phyloP scores from a whole-genome alignment of 352 stramenopile genomes.

The Globisporangium cystogenes region DNA sequence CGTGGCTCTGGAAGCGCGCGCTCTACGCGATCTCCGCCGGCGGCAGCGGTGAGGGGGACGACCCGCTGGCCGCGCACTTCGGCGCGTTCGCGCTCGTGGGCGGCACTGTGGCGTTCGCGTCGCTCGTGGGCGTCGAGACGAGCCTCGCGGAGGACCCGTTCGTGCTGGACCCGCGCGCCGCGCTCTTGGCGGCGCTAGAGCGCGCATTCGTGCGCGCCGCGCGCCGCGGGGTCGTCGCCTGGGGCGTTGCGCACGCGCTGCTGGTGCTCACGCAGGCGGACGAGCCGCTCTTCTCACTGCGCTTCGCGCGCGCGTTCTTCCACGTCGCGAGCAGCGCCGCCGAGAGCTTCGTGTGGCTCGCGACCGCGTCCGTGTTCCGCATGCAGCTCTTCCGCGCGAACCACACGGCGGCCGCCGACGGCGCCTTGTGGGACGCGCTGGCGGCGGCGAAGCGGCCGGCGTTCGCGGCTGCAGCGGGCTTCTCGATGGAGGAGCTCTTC shows the following conservation, averaged over 20 bases:
- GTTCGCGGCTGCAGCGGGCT: not conserved
- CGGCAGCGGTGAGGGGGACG: not conserved
- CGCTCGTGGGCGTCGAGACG: constrained; percentile 34
- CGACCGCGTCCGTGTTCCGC: constrained; percentile 36
- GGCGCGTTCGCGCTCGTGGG: constrained; percentile 28
- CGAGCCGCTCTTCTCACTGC: constrained; percentile 15
- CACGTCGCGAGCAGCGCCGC: constrained; percentile 36
- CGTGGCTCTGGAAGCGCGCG: constrained; percentile 40
- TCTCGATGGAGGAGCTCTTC: constrained; percentile 18
- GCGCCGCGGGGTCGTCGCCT: constrained; percentile 35
- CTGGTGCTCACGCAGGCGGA: constrained; percentile 20
- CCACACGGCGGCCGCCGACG: constrained; percentile 18
- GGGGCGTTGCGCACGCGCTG: constrained; percentile 19
- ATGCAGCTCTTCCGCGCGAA: constrained; percentile 45
- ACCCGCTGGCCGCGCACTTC: constrained; percentile 16
- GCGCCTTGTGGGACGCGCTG: constrained; percentile 33
- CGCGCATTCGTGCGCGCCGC: constrained; percentile 37
- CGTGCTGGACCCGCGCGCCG: constrained; percentile 35
- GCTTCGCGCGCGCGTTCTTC: constrained; percentile 26
- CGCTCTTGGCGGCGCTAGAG: constrained; percentile 29
- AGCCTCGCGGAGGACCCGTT: constrained; percentile 42
- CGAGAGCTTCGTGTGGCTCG: constrained; percentile 41
- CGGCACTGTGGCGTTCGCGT: constrained; percentile 35
- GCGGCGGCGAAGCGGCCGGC: constrained; percentile 1
- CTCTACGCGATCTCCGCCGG: constrained; percentile 9